Evolutionary conservation across 768 basidiomycete genomes (phyloP).

Genomic region (Pisolithus sp.): DNA sequence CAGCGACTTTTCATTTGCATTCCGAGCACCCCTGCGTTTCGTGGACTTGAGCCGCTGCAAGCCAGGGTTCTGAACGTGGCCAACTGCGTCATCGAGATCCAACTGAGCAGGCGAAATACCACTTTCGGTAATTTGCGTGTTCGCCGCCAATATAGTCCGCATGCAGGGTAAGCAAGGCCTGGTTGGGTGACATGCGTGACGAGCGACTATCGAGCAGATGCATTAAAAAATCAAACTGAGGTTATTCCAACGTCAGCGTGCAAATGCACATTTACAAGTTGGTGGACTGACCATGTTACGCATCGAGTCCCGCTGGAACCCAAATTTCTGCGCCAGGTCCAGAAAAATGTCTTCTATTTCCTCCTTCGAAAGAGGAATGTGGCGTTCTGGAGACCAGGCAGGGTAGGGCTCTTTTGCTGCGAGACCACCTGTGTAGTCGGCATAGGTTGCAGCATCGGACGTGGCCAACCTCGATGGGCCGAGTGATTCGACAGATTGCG

Average conservation of each 20-base stretch:
- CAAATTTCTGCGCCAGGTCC: constrained; percentile 97
- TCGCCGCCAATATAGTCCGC: constrained; percentile 99
- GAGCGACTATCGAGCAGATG: constrained; percentile 94
- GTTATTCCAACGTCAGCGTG: constrained; percentile 5
- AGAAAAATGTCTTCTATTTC: constrained; percentile 99
- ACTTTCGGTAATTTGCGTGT: constrained; percentile 98
- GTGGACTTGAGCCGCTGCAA: constrained; percentile 76
- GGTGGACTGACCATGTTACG: constrained; percentile 72
- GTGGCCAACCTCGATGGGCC: constrained; percentile 53
- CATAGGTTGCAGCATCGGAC: constrained; percentile 69
- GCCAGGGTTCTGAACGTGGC: constrained; percentile 87
- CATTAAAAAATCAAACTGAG: constrained; percentile 95
- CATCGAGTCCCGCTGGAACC: constrained; percentile 94
- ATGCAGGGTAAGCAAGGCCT: constrained; percentile 90
- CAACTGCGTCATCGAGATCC: constrained; percentile 96
- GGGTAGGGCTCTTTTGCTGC: constrained; percentile 81
- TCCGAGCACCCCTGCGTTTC: constrained; percentile 51
- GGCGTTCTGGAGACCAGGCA: constrained; percentile 87
- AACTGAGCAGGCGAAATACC: constrained; percentile 99
- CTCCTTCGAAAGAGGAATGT: constrained; percentile 97
- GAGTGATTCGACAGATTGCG: constrained; percentile 70
- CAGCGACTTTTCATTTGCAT: constrained; percentile 55
- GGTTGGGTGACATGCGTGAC: constrained; percentile 94
- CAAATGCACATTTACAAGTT: constrained; percentile 9
- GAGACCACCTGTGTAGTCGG: constrained; percentile 50